Conservation (phyloP, 192 early-diverging fungal genomes). For the Pecoramyces ruminantium region DNA sequence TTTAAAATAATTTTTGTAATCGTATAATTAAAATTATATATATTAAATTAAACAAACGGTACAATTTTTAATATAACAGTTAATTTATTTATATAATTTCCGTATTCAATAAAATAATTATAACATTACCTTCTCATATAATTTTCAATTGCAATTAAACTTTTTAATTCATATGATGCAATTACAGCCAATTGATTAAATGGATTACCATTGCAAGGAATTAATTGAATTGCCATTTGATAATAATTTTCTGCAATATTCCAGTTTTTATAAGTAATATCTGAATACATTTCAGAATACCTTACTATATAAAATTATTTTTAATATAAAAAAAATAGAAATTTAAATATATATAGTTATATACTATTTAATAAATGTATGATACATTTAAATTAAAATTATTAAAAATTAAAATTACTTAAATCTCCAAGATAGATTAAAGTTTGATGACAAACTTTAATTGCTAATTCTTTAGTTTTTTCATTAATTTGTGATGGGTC, state of each 20-base stretch:
- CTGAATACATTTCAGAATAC: conserved; percentile 39
- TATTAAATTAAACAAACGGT: no score
- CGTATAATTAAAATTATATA: no score
- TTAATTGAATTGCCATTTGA: conserved; percentile 33
- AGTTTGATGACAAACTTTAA: not conserved
- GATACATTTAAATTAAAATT: not conserved
- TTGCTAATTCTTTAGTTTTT: not conserved
- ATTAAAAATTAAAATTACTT: not conserved
- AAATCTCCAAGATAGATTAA: not conserved
- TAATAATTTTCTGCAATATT: conserved; percentile 39
- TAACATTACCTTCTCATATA: conserved; percentile 9
- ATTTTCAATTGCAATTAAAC: conserved; percentile 23
- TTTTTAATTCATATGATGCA: conserved; percentile 27
- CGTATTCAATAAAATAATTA: no score
- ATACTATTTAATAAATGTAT: not conserved
- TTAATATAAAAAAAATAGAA: no score
- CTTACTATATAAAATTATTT: conserved; percentile 15
- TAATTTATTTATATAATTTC: no score
- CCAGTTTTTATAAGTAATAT: conserved; percentile 36
- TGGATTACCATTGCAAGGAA: conserved; percentile 46
- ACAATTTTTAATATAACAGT: no score
- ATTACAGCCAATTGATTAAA: conserved; percentile 66
- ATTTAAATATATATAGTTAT: no score
- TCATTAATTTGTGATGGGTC: not conserved
- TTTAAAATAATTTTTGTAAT: no score